Evolutionary conservation across 805 yeast genomes (phyloP).

Genomic region (Schwanniomyces sp.): DNA sequence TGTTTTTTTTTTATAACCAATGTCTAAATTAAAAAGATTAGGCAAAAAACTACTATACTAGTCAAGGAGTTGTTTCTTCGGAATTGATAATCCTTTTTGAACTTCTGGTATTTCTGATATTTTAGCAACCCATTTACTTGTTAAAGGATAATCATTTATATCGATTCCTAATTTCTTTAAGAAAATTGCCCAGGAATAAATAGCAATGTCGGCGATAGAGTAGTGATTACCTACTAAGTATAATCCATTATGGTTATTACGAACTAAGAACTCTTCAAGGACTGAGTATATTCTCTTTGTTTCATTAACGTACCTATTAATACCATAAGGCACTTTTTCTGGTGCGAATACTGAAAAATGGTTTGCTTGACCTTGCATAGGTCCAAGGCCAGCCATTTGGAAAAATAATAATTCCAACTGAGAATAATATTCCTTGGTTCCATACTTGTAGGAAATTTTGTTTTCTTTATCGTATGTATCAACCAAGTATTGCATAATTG

Average conservation of each 20-base stretch:
- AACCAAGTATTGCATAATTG: constrained; percentile 58
- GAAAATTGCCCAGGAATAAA: constrained; percentile 44
- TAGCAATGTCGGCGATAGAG: constrained; percentile 57
- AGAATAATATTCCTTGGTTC: constrained; percentile 48
- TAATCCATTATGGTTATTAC: constrained; percentile 42
- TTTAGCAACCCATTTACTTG: constrained; percentile 40
- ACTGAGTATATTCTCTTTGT: constrained; percentile 55
- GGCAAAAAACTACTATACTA: not conserved
- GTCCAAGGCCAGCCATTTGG: constrained; percentile 55
- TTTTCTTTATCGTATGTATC: constrained; percentile 59
- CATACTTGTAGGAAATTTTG: constrained; percentile 40
- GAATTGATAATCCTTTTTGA: constrained; percentile 7
- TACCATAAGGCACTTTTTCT: constrained; percentile 55
- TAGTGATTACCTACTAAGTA: constrained; percentile 61
- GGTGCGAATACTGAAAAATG: constrained; percentile 47
- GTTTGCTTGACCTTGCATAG: constrained; percentile 61
- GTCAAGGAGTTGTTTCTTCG: not conserved
- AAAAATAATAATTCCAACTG: constrained; percentile 54
- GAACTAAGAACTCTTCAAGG: constrained; percentile 47
- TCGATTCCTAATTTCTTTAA: constrained; percentile 24
- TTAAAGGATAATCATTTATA: constrained; percentile 36
- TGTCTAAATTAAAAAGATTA: too few relatives aligned
- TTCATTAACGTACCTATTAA: constrained; percentile 51
- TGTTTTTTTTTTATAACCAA: too few relatives aligned
- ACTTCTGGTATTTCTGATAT: constrained; percentile 5